Evolutionary conservation across 2,329 filamentous ascomycete genomes (phyloP), one percentile per base, ranked within the genome.

Genomic region (Aspergillus chevalieri): DNA sequence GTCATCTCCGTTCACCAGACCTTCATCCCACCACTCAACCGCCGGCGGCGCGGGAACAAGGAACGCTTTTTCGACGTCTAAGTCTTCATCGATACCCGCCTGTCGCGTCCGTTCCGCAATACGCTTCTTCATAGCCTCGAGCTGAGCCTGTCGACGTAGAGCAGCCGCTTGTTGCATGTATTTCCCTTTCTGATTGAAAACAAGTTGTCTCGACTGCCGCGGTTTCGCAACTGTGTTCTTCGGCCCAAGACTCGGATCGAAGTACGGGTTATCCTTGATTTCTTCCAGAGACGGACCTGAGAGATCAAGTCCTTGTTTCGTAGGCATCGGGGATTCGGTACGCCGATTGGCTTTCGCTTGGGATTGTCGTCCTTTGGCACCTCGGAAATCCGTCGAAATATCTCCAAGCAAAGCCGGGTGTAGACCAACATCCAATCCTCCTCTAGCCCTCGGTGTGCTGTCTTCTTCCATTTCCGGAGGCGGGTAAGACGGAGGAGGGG

Each of bases 11-110:
- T 86, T 79, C 14, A 95, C 78, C 15, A 97, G 74, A 2, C 85
- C 89, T 72, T 97, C 91, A 61, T 98, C 93, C 89, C 92, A 97
- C 93, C 93, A 98, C 68, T 98, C 93, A 39, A 97, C 80, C 6
- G 86, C 86, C 3, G 93, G 93, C 8, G 93, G 93, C 28, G 80
- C 78, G 54, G 92, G 85, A 5, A 96, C 82, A 3, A 93, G 72
- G 65, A 92, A 97, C 28, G 89, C 87, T 68, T 92, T 95, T 68
- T 98, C 92, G 44, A 87, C 83, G 53, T 94, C 86, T 26, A 89
- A 72, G 57, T 92, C 92, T 66, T 97, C 92, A 61, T 97, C 92
- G 54, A 97, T 88, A 43, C 90, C 91, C n/a, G 87, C 89, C 66
- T 90, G 92, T 51, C 91, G 82, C 9, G 90, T 87, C 59, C 89